Conservation (phyloP, 2,329 filamentous ascomycete genomes). For the Arthroderma sp. region DNA sequence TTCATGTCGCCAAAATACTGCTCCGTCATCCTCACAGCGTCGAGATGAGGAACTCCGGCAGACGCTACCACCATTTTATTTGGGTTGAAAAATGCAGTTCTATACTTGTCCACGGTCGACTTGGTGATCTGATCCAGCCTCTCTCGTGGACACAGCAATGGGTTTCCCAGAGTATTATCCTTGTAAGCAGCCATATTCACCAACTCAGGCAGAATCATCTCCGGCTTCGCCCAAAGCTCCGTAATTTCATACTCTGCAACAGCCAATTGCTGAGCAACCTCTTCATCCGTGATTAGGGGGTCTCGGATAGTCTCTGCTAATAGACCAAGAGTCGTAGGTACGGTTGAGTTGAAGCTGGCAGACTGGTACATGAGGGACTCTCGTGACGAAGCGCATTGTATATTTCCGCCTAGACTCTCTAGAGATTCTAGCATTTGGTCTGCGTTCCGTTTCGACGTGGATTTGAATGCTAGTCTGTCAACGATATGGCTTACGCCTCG, state of each 20-base stretch:
- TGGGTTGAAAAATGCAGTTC: slow-evolving; percentile 72
- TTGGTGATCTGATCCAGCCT: slow-evolving; percentile 63
- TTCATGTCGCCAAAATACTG: slow-evolving; percentile 89
- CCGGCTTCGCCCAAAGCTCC: slow-evolving; percentile 96
- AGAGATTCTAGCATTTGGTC: slow-evolving; percentile 81
- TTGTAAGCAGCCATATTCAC: slow-evolving; percentile 93
- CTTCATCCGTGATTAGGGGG: slow-evolving; percentile 70
- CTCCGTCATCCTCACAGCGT: slow-evolving; percentile 68
- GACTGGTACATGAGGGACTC: slow-evolving; percentile 99
- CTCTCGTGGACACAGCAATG: slow-evolving; percentile 79
- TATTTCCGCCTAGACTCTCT: slow-evolving; percentile 83
- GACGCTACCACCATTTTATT: slow-evolving; percentile 92
- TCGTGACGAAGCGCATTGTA: slow-evolving; percentile 88
- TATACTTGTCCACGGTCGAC: slow-evolving; percentile 62
- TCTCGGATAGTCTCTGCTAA: slow-evolving; percentile 90
- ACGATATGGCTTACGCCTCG: slow-evolving; percentile 92
- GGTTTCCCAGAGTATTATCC: slow-evolving; percentile 91
- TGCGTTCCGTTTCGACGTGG: slow-evolving; percentile 56
- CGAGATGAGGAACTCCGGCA: slow-evolving; percentile 71
- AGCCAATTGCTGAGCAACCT: slow-evolving; percentile 74
- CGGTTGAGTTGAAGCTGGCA: slow-evolving; percentile 89
- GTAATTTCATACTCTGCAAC: slow-evolving; percentile 92
- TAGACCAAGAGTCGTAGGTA: slow-evolving; percentile 67
- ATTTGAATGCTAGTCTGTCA: slow-evolving; percentile 90
- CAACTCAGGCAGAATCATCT: slow-evolving; percentile 87